Base-by-base conservation (phyloP, 768 basidiomycete species). In the Leccinum longicurvipes region DNA sequence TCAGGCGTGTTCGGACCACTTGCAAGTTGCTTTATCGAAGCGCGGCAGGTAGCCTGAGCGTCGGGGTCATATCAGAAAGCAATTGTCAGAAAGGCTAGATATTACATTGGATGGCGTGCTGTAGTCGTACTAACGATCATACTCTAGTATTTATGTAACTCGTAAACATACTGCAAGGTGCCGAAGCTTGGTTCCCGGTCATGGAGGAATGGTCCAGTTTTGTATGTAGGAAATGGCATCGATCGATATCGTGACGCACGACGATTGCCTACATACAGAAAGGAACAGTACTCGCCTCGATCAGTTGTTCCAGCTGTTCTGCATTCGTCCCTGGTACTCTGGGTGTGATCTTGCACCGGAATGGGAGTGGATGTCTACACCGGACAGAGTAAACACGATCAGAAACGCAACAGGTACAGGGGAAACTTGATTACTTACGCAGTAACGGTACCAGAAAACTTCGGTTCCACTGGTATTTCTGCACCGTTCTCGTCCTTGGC, bases 381-480 rank as follows among this genome's bases (percentile, higher is more conserved):
- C 29, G 9, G 1, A 19, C 9, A 2, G 11, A 6, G 27, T 1
- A 6, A 31, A 29, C 2, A 17, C 15, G 27, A 23, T 66, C 42
- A 66, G 49, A 10, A 39, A 44, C 11, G 42, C 0, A 14, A 12
- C 6, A 12, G 14, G 8, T 7, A 12, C 11, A 39, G 6, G 6
- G 12, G 0, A 32, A 24, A n/a, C 14, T 11, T 24, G 9, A 32
- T 29, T 27, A 49, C 66, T 57, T 41, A 70, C 66, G 44, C 36
- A 12, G 46, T 15, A 17, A 63, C 3, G 7, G 56, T 50, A 10
- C 5, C 48, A 3, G 50, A 34, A 15, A 55, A 60, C 17, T 9
- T 57, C 6, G 51, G 27, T 47, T 70, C 58, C 3, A 68, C 25
- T 3, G 60, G 57, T 6, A 68, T 61, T 23, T 68, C 61, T 9